Conservation (phyloP, 805 yeast species). For the Yarrowia divulgata region DNA sequence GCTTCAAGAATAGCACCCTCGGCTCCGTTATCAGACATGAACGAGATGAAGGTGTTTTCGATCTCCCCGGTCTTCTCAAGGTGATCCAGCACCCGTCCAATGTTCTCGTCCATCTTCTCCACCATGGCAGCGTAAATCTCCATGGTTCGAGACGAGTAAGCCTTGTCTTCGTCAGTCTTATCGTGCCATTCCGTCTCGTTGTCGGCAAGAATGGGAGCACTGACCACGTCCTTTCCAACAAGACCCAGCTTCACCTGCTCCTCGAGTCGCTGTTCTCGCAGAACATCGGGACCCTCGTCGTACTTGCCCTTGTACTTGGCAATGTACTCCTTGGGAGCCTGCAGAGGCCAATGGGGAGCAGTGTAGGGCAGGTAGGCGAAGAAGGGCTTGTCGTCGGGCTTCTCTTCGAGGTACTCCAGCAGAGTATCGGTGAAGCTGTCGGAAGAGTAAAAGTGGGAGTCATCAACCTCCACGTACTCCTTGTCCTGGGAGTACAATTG, state of each 20-base stretch:
- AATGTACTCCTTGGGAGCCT: slow-evolving; percentile 60
- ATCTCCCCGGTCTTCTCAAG: slow-evolving; percentile 56
- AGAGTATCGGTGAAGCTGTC: slow-evolving; percentile 56
- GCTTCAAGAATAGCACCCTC: slow-evolving; percentile 68
- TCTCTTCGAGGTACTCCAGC: slow-evolving; percentile 50
- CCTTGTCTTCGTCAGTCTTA: slow-evolving; percentile 52
- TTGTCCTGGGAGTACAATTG: slow-evolving; percentile 55
- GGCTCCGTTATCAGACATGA: slow-evolving; percentile 71
- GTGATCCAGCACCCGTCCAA: slow-evolving; percentile 58
- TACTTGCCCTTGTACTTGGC: slow-evolving; percentile 58
- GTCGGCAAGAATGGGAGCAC: slow-evolving; percentile 44
- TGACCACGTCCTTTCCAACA: slow-evolving; percentile 54
- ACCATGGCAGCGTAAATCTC: slow-evolving; percentile 70
- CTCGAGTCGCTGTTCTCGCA: slow-evolving; percentile 54
- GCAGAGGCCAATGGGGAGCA: slow-evolving; percentile 72
- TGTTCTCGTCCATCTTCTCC: slow-evolving; percentile 58
- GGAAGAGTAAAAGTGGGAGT: slow-evolving; percentile 57
- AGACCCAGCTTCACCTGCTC: slow-evolving; percentile 57
- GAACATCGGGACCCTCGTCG: slow-evolving; percentile 58
- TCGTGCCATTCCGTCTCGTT: slow-evolving; percentile 54
- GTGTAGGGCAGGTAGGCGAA: slow-evolving; percentile 63
- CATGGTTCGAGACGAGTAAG: slow-evolving; percentile 56
- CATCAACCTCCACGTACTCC: slow-evolving; percentile 46
- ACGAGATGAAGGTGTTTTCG: slow-evolving; percentile 62
- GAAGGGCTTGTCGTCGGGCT: slow-evolving; percentile 54